phyloP scores from a whole-genome alignment of 768 basidiomycete species.

The Amanita thiersii region DNA sequence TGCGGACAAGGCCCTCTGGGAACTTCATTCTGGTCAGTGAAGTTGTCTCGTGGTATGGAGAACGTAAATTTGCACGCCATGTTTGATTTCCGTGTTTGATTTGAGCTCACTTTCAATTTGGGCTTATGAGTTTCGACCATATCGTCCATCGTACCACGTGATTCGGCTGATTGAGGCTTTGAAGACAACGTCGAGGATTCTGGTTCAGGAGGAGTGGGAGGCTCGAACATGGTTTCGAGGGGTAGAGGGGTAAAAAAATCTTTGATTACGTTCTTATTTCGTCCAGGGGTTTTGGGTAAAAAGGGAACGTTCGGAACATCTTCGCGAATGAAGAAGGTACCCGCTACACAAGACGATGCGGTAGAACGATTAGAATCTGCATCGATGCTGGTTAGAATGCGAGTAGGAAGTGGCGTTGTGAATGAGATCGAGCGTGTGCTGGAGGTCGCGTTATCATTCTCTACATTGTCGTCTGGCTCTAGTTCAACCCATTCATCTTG shows the following conservation, averaged over 20 bases:
- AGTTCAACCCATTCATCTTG: slow-evolving; percentile 87
- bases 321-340: slow-evolving; percentile 73
- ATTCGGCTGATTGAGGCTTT: slow-evolving; percentile 5
- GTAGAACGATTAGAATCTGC: slow-evolving; percentile 20
- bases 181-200: slow-evolving; percentile 9
- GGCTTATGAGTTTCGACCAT: slow-evolving; percentile 44
- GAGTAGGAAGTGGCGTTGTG: slow-evolving; percentile 46
- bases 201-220: slow-evolving; percentile 70
- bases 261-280: slow-evolving; percentile 52
- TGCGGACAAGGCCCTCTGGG: slow-evolving; percentile 30
- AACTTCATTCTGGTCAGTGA: slow-evolving; percentile 20
- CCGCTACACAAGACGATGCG: slow-evolving; percentile 29
- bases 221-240: slow-evolving; percentile 89
- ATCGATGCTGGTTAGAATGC: slow-evolving; percentile 39
- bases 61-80: slow-evolving; percentile 70
- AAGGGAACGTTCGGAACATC: slow-evolving; percentile 49
- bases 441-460: slow-evolving; percentile 28
- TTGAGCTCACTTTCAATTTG: slow-evolving; percentile 35
- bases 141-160: slow-evolving; percentile 26
- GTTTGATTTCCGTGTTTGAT: slow-evolving; percentile 36
- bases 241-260: slow-evolving; percentile 85
- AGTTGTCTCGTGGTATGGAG: slow-evolving; percentile 38
- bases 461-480: slow-evolving; percentile 31
- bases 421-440: slow-evolving; percentile 53
- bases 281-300: slow-evolving; percentile 60